Conservation (phyloP, 768 basidiomycete species). For the Naganishia kalamii region DNA sequence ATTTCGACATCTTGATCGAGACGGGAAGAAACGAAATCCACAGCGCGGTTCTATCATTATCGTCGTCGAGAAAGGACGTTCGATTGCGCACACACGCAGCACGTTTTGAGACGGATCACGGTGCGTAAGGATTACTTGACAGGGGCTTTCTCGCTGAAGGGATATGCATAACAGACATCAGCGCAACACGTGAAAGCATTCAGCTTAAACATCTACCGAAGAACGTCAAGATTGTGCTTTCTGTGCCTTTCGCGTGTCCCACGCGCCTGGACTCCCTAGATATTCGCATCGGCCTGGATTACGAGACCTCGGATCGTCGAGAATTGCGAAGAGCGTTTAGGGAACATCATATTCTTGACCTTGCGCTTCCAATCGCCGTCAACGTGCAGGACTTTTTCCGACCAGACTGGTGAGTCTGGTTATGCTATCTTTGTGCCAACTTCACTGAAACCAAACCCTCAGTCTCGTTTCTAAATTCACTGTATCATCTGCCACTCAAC, state of each 20-base stretch:
- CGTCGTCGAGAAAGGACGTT: slow-evolving; percentile 4
- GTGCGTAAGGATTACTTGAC: neutral
- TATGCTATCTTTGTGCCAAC: neutral
- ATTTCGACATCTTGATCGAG: slow-evolving; percentile 36
- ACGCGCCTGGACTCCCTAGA: slow-evolving; percentile 49
- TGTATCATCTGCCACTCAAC: slow-evolving; percentile 69
- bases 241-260: slow-evolving; percentile 39
- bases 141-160: too few species aligned
- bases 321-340: slow-evolving; percentile 55
- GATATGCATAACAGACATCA: neutral
- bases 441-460: slow-evolving; percentile 1
- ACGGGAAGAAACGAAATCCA: slow-evolving; percentile 33
- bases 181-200: neutral
- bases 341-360: slow-evolving; percentile 53
- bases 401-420: slow-evolving; percentile 58
- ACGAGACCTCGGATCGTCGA: slow-evolving; percentile 58
- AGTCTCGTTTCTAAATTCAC: slow-evolving; percentile 89
- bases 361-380: slow-evolving; percentile 72
- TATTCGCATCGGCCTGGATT: slow-evolving; percentile 64
- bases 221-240: slow-evolving; percentile 23
- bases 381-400: slow-evolving; percentile 97
- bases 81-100: neutral
- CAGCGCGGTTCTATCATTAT: slow-evolving; percentile 18
- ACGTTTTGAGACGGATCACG: neutral
- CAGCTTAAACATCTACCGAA: neutral